Evolutionary conservation across 495 filamentous ascomycete species (phyloP), one percentile per base, ranked within the genome.

Genomic region (Neurospora tetrasperma): DNA sequence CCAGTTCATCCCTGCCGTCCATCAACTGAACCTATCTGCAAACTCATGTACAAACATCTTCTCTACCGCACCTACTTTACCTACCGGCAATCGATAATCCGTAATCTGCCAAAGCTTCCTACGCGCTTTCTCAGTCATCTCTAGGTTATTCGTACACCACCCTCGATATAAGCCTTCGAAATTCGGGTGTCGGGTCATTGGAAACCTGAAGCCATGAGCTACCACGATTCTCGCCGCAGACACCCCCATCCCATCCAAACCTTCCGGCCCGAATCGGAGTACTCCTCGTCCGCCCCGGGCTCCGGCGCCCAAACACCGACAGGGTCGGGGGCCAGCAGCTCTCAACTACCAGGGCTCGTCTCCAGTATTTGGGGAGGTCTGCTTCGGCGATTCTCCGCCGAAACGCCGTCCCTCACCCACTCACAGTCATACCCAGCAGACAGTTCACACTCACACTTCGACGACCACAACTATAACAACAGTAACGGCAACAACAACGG

Each of bases 401-500:
- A 82, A 8, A 69, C 76, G 3, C 66, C 75, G 1, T 46, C 71
- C 12, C 41, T 54, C 40, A 41, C 42, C 69, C 70, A 77, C 31
- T 43, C 48, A 68, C 16, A 46, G n/a, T 71, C 74, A 69, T 46
- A 41, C 68, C 59, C 77, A 75, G 76, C 79, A 12, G 69, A 77
- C 23, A 71, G 76, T 7, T 78, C 77, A 48, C 78, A 76, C 23
- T 76, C 75, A 43, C 69, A 75, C 73, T 71, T 74, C 16, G 71
- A 78, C 23, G 69, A 70, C 41, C 38, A 42, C 43, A 6, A 16
- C 42, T 40, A 74, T 2, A 40, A 40, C 7, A 46, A 72, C n/a
- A 71, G 62, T 1, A 81, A 82, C 72, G 82, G 83, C 71, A 31
- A 31, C n/a, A 71, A 69, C 2, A 81, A 82, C 72, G 83, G 83